Percentiles rank a stretch among this genome's conserved stretches.
phyloP scores from a whole-genome alignment of 805 yeast genomes.

The Yamadazyma kitorensis region DNA sequence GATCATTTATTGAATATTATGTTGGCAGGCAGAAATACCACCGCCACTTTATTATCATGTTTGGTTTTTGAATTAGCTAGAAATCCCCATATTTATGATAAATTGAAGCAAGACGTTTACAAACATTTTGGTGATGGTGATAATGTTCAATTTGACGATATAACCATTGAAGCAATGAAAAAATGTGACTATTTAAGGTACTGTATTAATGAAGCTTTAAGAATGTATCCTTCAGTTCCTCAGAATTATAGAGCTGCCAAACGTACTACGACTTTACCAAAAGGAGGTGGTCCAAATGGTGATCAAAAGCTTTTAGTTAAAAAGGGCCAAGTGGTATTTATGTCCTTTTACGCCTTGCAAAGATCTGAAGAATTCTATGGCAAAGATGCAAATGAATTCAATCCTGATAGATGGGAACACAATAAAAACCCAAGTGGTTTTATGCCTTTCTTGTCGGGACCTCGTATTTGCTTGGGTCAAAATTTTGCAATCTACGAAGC shows the following conservation, averaged over 20 bases:
- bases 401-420: constrained; percentile 50
- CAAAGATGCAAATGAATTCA: constrained; percentile 42
- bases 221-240: constrained; percentile 36
- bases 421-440: constrained; percentile 46
- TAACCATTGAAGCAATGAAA: constrained; percentile 32
- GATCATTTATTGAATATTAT: constrained; percentile 39
- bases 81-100: constrained; percentile 27
- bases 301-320: constrained; percentile 28
- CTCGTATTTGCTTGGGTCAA: constrained; percentile 56
- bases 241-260: constrained; percentile 30
- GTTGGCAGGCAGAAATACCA: constrained; percentile 38
- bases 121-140: constrained; percentile 24
- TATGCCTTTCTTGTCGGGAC: constrained; percentile 56
- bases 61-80: constrained; percentile 29
- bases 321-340: constrained; percentile 44
- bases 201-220: constrained; percentile 28
- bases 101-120: constrained; percentile 26
- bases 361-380: constrained; percentile 42
- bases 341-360: constrained; percentile 44
- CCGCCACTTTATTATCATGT: constrained; percentile 30
- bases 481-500: constrained; percentile 57
- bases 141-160: constrained; percentile 16
- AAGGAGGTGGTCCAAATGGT: constrained; percentile 31
- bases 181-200: constrained; percentile 30
- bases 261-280: constrained; percentile 27